Conservation (phyloP, 2,329 filamentous ascomycete species). For the Neofusicoccum cordaticola region DNA sequence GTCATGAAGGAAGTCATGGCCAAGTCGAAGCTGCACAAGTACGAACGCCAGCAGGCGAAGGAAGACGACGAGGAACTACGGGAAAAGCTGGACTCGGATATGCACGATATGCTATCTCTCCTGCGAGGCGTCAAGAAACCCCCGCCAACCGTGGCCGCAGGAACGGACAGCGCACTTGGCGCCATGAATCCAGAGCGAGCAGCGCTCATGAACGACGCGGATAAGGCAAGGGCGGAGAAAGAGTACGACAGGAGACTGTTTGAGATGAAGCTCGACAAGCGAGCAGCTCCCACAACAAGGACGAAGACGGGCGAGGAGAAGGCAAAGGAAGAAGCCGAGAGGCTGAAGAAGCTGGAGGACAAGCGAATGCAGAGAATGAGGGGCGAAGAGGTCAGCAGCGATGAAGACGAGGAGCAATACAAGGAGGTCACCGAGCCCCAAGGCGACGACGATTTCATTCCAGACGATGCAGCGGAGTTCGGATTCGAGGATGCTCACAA, state of each 20-base stretch:
- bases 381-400: slow-evolving; percentile 72
- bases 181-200: slow-evolving; percentile 61
- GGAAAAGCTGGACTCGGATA: slow-evolving; percentile 77
- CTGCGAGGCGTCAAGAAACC: slow-evolving; percentile 58
- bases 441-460: slow-evolving; percentile 31
- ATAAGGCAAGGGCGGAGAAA: slow-evolving; percentile 64
- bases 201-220: slow-evolving; percentile 61
- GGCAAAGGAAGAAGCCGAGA: slow-evolving; percentile 71
- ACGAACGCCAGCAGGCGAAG: slow-evolving; percentile 86
- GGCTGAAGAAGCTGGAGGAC: slow-evolving; percentile 77
- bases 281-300: slow-evolving; percentile 79
- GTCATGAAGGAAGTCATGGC: slow-evolving; percentile 98
- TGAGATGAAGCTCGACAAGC: slow-evolving; percentile 78
- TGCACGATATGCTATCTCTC: slow-evolving; percentile 72
- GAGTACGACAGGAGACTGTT: slow-evolving; percentile 84
- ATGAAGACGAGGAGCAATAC: slow-evolving; percentile 56
- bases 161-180: slow-evolving; percentile 31
- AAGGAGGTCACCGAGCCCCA: slow-evolving; percentile 25
- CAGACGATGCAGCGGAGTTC: slow-evolving; percentile 60
- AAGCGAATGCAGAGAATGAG: slow-evolving; percentile 82
- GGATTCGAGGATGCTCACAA: slow-evolving; percentile 49
- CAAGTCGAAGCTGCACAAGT: slow-evolving; percentile 94
- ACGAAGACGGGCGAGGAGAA: slow-evolving; percentile 91
- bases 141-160: slow-evolving; percentile 40
- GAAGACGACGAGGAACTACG: slow-evolving; percentile 90